Base-by-base conservation (phyloP, 164 flowering plant species). In the Tinospora cordifolia region DNA sequence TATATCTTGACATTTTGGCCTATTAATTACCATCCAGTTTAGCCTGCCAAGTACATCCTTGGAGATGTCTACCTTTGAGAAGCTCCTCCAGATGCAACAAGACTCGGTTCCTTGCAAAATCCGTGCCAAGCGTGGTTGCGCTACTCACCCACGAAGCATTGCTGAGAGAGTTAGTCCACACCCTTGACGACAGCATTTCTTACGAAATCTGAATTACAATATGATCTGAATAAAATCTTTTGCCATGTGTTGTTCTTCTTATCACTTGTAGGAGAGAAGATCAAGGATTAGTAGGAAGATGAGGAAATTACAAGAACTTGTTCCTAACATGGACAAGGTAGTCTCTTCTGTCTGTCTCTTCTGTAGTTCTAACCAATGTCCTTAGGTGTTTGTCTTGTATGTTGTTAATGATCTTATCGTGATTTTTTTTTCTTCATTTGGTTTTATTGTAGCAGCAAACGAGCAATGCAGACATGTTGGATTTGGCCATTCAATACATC, bases 241-340 rank as follows among this genome's bases (percentile, higher is more conserved):
- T 19, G 10, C 19, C 66, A n/a, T 64, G 4, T 68, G 24, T 34
- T 39, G 39, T 41, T n/a, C 6, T 69, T 68, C 65, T 51, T 40
- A 2, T 66, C 24, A 67, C 73, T 49, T 79, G 25, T 78, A 90
- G 98, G 98, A 92, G 72, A 84, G 98, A 72, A 84, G 98, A 78
- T 87, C 90, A 3, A 81, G 95, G 79, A 93, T 93, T 65, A 89
- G 90, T 68, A 92, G 86, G 19, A 90, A 87, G 66, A 67, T 93
- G 81, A 89, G 82, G 82, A 93, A 88, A 76, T 81, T 93, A 39
- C 89, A 93, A 73, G 97, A 93, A 17, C 93, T 90, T 76, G 95
- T 91, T 67, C 98, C 98, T 2, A 90, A 93, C 83, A 86, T 91
- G 95, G 98, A 90, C 77, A 92, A 90, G 96, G 98, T 92, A 84